Evolutionary conservation across 352 stramenopile genomes (phyloP), one percentile per base, ranked within the genome.

Genomic region (Hyaloperonospora brassicae): DNA sequence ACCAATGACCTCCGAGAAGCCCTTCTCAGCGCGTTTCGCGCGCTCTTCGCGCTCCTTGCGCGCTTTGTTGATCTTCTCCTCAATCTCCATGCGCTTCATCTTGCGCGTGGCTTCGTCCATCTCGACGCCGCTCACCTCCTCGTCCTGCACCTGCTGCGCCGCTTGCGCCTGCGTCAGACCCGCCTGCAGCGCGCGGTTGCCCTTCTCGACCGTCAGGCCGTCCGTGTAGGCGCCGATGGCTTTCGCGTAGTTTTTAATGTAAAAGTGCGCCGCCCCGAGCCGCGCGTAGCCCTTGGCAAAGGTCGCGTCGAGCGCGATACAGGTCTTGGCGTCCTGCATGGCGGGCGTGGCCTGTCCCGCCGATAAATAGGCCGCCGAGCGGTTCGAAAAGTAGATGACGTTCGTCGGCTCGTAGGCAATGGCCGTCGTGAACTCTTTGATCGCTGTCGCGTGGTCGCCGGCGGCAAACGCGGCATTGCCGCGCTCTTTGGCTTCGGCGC

Each of bases 221-320:
- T 86, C 67, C 38, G 76, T 87, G 70, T 92, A 94, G 8, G 84
- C 80, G 14, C 66, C 68, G 50, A 92, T 80, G 55, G 84, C 82
- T 70, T 94, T 90, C 61, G 81, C 78, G 64, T 92, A 94, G 67
- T 87, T 88, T 74, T 91, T 89, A 66, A 91, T 86, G 70, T 89
- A 91, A 63, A 89, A 92, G 67, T 92, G 79, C 5, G 78, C 83
- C 7, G 84, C 81, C 43, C 84, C 84, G 35, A 94, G 75, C 76
- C 84, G 84, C 27, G 80, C 79, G 67, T 92, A 92, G 23, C 84
- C 84, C 76, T 94, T 94, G 61, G 76, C 71, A 68, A 89, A 94
- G 66, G 90, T 92, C 13, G 74, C 43, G 54, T 92, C 82, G 24
- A 93, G 46, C 47, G 90, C 84, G 63, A 94, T 87, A 58, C 84